Conservation (phyloP, 2,329 filamentous ascomycete genomes). For the Paraconiothyrium brasiliense region DNA sequence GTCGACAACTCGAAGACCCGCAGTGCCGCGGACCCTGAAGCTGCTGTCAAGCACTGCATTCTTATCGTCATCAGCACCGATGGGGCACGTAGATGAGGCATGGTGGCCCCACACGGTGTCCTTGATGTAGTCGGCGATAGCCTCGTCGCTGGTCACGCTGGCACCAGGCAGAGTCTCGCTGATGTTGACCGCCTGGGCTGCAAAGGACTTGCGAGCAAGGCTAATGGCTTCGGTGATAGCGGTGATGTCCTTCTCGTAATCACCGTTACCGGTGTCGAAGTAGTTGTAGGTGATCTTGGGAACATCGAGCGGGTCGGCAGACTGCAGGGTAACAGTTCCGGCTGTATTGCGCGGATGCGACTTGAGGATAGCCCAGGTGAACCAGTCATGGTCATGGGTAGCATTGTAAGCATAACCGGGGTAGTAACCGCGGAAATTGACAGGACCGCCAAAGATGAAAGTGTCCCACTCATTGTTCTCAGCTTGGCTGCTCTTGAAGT, state of each 20-base stretch:
- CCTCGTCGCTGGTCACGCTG: slow-evolving; percentile 50
- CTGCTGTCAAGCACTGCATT: slow-evolving; percentile 65
- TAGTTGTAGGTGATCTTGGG: slow-evolving; percentile 64
- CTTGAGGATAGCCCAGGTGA: slow-evolving; percentile 66
- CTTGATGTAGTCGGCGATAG: slow-evolving; percentile 41
- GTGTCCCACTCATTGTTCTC: slow-evolving; percentile 63
- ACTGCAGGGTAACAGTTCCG: slow-evolving; percentile 69
- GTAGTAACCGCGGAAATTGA: slow-evolving; percentile 65
- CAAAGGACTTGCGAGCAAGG: slow-evolving; percentile 58
- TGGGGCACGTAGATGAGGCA: slow-evolving; percentile 65
- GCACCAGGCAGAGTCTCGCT: slow-evolving; percentile 60
- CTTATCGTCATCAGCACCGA: slow-evolving; percentile 60
- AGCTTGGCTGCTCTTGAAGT: slow-evolving; percentile 53
- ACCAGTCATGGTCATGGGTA: slow-evolving; percentile 57
- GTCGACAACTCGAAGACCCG: slow-evolving; percentile 60
- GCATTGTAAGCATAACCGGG: slow-evolving; percentile 65
- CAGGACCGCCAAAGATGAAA: slow-evolving; percentile 64
- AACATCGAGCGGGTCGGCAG: slow-evolving; percentile 69
- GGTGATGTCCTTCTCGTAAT: slow-evolving; percentile 65
- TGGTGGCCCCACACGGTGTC: slow-evolving; percentile 60
- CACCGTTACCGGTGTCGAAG: slow-evolving; percentile 62
- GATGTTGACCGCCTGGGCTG: slow-evolving; percentile 46
- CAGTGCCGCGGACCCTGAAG: slow-evolving; percentile 61
- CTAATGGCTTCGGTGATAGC: slow-evolving; percentile 64
- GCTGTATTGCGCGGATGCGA: slow-evolving; percentile 69